phyloP scores from a whole-genome alignment of 352 stramenopile species.

The Globisporangium ultimum region DNA sequence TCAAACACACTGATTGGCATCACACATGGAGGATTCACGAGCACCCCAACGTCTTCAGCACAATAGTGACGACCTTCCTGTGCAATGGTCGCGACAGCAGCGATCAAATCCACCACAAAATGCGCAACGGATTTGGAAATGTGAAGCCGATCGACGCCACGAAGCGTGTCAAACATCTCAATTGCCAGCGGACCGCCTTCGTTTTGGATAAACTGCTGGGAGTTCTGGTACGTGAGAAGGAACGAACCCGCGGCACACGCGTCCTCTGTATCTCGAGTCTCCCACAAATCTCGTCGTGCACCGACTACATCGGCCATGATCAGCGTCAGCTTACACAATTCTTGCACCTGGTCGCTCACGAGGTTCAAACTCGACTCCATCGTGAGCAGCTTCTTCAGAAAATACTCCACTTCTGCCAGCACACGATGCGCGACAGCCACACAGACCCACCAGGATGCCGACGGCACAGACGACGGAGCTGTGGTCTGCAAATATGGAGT shows the following conservation, averaged over 20 bases:
- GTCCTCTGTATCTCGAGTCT: constrained; percentile 22
- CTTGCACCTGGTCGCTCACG: constrained; percentile 43
- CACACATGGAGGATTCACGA: constrained; percentile 41
- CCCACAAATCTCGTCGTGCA: constrained; percentile 42
- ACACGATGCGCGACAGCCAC: constrained; percentile 42
- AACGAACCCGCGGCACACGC: constrained; percentile 41
- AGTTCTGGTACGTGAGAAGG: constrained; percentile 45
- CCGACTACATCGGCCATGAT: constrained; percentile 50
- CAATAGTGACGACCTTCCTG: constrained; percentile 52
- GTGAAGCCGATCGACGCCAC: constrained; percentile 39
- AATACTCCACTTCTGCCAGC: constrained; percentile 53
- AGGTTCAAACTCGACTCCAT: constrained; percentile 34
- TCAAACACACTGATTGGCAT: constrained; percentile 47
- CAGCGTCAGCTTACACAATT: constrained; percentile 48
- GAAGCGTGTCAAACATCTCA: constrained; percentile 54
- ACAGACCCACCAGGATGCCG: constrained; percentile 58
- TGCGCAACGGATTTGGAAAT: constrained; percentile 47
- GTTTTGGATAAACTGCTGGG: constrained; percentile 62
- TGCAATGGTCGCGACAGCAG: constrained; percentile 31
- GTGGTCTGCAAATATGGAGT: constrained; percentile 24
- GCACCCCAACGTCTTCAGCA: constrained; percentile 28
- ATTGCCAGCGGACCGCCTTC: constrained; percentile 47
- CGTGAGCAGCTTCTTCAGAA: constrained; percentile 50
- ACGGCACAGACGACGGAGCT: constrained; percentile 23
- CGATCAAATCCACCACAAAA: constrained; percentile 44